phyloP scores from a whole-genome alignment of 306 rosid species.

The Corylus heterophylla region DNA sequence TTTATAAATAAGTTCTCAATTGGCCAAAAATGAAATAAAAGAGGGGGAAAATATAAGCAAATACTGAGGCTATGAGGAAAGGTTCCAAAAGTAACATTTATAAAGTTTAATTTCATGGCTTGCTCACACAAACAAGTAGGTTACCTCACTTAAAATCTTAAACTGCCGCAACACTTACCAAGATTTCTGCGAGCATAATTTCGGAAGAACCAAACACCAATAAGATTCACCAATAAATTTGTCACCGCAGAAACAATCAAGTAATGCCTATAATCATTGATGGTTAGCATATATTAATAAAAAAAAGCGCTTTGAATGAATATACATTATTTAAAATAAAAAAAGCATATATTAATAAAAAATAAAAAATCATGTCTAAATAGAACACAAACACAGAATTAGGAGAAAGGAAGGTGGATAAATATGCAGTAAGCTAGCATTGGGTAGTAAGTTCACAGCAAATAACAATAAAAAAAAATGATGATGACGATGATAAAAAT shows the following conservation, averaged over 20 bases:
- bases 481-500: not conserved
- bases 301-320: not conserved
- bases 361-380: not conserved
- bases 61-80: no score
- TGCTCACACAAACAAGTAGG: not conserved
- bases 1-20: no score
- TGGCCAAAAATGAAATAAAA: no score
- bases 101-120: no score
- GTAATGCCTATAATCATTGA: slow-evolving; percentile 76
- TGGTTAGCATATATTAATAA: slow-evolving; percentile 27
- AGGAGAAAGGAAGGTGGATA: not conserved
- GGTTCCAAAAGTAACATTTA: no score
- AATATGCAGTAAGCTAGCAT: not conserved
- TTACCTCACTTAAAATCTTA: not conserved
- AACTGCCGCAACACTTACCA: slow-evolving; percentile 50
- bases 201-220: slow-evolving; percentile 99
- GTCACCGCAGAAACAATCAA: slow-evolving; percentile 92
- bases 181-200: slow-evolving; percentile 93
- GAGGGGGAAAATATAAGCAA: no score
- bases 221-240: slow-evolving; percentile 89
- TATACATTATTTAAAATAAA: no score
- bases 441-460: slow-evolving; percentile 7
- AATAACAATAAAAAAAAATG: slow-evolving; percentile 16
- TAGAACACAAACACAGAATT: not conserved
- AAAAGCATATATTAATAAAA: no score